These are phyloP conservation scores for Cercospora zeae-maydis DNA, from an alignment of 2,329 filamentous ascomycete genomes.

Conservation along the genomic window DNA sequence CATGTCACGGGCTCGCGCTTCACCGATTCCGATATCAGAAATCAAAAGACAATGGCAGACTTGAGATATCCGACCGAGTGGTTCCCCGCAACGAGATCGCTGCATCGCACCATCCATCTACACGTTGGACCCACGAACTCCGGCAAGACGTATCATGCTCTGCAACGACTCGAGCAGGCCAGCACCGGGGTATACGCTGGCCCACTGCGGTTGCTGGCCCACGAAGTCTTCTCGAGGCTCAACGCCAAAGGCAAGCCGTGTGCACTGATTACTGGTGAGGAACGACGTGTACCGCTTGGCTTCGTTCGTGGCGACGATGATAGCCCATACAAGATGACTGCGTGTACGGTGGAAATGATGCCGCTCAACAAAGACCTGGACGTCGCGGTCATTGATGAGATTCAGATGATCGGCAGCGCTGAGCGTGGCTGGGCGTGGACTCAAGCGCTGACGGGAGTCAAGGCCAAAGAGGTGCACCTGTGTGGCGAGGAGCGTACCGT, in stretches of 20 bases:
- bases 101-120: conserved; percentile 80
- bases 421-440: conserved; percentile 94
- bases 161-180: conserved; percentile 76
- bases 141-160: conserved; percentile 92
- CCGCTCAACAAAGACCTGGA: conserved; percentile 62
- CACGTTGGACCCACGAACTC: conserved; percentile 98
- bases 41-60: conserved; percentile 69
- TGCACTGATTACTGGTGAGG: conserved; percentile 85
- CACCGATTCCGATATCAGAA: conserved; percentile 53
- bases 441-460: conserved; percentile 78
- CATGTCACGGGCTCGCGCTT: conserved; percentile 59
- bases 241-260: conserved; percentile 72
- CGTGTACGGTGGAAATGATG: conserved; percentile 94
- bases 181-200: conserved; percentile 83
- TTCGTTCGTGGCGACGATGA: conserved; percentile 45
- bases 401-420: conserved; percentile 85
- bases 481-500: conserved; percentile 87
- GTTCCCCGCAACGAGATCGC: conserved; percentile 77
- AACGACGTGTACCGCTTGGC: conserved; percentile 62
- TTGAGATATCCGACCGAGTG: conserved; percentile 86
- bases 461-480: conserved; percentile 84
- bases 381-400: conserved; percentile 95
- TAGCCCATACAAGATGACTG: conserved; percentile 56
- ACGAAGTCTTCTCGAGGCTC: conserved; percentile 91
- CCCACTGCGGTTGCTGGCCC: conserved; percentile 80